These are phyloP conservation scores for Medicago arabica DNA, from an alignment of 306 rosid species.

Conservation along the genomic window DNA sequence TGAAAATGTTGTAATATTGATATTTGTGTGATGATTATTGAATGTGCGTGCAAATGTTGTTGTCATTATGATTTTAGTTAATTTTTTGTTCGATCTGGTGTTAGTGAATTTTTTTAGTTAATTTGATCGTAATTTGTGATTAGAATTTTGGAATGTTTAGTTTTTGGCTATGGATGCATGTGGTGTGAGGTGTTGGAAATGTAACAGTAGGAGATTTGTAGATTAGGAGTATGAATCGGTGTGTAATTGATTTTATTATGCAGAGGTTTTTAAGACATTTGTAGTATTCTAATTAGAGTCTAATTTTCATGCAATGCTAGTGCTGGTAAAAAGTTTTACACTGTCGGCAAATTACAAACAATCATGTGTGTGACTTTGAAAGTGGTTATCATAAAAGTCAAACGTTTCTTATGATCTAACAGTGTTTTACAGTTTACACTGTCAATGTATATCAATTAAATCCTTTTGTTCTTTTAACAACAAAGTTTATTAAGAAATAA, in stretches of 20 bases:
- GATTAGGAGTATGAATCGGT: constrained; percentile 10
- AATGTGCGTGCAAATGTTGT: constrained; percentile 4
- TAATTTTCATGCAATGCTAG: too few relatives aligned
- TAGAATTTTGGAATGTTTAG: constrained; percentile 11
- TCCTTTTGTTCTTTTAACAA: too few relatives aligned
- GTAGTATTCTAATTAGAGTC: not conserved
- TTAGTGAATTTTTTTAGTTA: constrained; percentile 4
- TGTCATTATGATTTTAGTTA: not conserved
- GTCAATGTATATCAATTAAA: too few relatives aligned
- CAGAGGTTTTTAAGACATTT: not conserved
- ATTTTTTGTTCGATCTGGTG: constrained; percentile 30
- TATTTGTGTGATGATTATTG: not conserved
- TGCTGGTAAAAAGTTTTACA: too few relatives aligned
- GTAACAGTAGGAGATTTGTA: not conserved
- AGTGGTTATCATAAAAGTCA: too few relatives aligned
- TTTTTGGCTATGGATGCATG: constrained; percentile 17
- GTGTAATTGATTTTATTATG: not conserved
- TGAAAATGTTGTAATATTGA: not conserved
- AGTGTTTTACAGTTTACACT: too few relatives aligned
- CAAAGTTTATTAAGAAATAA: too few relatives aligned
- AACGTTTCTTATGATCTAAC: too few relatives aligned
- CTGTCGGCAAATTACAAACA: too few relatives aligned
- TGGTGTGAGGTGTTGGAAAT: not conserved
- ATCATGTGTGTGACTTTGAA: too few relatives aligned
- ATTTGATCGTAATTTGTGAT: not conserved